phyloP scores from a whole-genome alignment of 371 early-diverging fungal species.

The Circinella minor region DNA sequence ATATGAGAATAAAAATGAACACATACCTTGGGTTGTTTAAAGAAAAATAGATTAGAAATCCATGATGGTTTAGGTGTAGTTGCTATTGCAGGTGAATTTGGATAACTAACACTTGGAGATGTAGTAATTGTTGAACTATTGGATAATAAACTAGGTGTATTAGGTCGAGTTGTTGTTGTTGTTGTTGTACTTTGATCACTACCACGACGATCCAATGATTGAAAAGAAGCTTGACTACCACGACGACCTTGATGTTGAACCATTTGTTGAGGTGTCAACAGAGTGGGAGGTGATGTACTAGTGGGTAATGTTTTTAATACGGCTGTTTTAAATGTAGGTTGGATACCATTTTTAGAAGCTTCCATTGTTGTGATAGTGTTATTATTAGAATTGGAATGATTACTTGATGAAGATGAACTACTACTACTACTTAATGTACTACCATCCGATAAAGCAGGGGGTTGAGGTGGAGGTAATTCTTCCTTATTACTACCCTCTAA shows the following conservation, averaged over 20 bases:
- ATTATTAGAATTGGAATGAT: slow-evolving; percentile 8
- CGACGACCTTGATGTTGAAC: slow-evolving; percentile 19
- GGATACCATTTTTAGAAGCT: slow-evolving; percentile 3
- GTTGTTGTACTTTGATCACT: slow-evolving; percentile 20
- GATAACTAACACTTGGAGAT: slow-evolving; percentile 5
- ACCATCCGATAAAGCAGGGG: slow-evolving; percentile 43
- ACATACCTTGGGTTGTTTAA: slow-evolving; percentile 51
- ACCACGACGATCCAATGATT: slow-evolving; percentile 37
- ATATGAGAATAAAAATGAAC: background rate
- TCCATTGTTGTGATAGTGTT: background rate
- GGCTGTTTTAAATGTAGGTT: slow-evolving; percentile 5
- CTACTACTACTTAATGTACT: slow-evolving; percentile 48
- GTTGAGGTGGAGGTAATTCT: slow-evolving; percentile 23
- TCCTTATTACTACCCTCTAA: background rate
- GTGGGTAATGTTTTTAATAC: background rate
- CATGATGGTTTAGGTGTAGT: slow-evolving; percentile 37
- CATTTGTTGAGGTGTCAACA: background rate
- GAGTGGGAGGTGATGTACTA: background rate
- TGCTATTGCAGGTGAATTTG: slow-evolving; percentile 14
- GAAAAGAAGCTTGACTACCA: slow-evolving; percentile 39
- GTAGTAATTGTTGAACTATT: slow-evolving; percentile 42
- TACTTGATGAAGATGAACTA: slow-evolving; percentile 21
- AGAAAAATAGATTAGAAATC: slow-evolving; percentile 50
- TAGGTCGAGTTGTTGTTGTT: slow-evolving; percentile 23
- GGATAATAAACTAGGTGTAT: slow-evolving; percentile 42